phyloP scores from a whole-genome alignment of 2,329 filamentous ascomycete genomes.

The Neocucurbitaria cava region DNA sequence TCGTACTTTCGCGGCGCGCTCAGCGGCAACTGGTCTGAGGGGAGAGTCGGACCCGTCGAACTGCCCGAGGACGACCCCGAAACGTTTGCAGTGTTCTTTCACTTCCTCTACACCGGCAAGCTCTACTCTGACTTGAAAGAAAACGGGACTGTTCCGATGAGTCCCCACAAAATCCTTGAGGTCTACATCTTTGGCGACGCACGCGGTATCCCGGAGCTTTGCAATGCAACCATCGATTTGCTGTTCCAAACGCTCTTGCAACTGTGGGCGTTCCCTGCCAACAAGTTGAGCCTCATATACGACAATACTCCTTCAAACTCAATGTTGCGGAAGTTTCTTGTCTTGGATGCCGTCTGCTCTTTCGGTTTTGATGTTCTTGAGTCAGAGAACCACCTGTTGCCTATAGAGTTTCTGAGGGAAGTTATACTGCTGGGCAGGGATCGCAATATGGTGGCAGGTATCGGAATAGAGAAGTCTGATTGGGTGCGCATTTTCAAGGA shows the following conservation, averaged over 20 bases:
- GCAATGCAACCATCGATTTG: conserved; percentile 18
- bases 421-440: not conserved
- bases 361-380: not conserved
- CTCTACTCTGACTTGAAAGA: conserved; percentile 2
- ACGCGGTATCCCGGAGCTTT: conserved; percentile 15
- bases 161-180: not conserved
- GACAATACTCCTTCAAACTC: conserved; percentile 3
- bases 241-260: conserved; percentile 5
- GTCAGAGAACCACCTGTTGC: not conserved
- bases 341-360: not conserved
- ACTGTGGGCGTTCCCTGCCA: not conserved
- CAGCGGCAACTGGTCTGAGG: conserved; percentile 3
- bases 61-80: conserved; percentile 28
- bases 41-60: conserved; percentile 15
- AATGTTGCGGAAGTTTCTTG: not conserved
- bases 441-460: not conserved
- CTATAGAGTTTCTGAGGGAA: conserved; percentile 1
- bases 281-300: conserved; percentile 6
- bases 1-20: conserved; percentile 12
- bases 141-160: conserved; percentile 2
- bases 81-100: conserved; percentile 27
- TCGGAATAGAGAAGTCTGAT: not conserved
- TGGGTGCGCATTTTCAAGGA: not conserved
- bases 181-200: conserved; percentile 20
- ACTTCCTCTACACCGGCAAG: conserved; percentile 17